Evolutionary conservation across 202 grass and related monocot genomes (phyloP).

Genomic region (Sporobolus alterniflorus): DNA sequence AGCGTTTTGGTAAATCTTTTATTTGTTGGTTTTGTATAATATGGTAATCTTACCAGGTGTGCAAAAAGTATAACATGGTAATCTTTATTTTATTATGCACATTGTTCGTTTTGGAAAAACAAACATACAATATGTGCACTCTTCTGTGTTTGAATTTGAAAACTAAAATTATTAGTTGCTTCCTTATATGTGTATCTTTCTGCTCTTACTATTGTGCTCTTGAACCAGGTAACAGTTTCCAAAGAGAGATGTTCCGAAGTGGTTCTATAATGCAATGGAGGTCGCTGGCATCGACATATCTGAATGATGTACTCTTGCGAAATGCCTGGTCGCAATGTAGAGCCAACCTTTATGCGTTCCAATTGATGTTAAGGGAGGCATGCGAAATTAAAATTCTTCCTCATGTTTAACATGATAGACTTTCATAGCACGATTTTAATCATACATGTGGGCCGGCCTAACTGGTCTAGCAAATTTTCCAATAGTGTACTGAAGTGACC

Average conservation of each 20-base stretch:
- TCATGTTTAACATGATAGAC: neutral
- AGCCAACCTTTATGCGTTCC: neutral
- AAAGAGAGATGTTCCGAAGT: slow-evolving; percentile 79
- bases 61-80: slow-evolving; percentile 93
- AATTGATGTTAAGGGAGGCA: neutral
- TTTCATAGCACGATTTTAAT: slow-evolving; percentile 17
- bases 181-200: neutral
- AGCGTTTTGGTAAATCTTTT: slow-evolving; percentile 9
- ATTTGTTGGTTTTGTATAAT: slow-evolving; percentile 16
- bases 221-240: slow-evolving; percentile 62
- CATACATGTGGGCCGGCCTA: slow-evolving; percentile 22
- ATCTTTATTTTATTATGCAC: too few species aligned
- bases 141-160: neutral
- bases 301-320: slow-evolving; percentile 54
- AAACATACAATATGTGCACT: neutral
- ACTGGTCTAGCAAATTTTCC: slow-evolving; percentile 51
- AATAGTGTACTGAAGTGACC: slow-evolving; percentile 50
- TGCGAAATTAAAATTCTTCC: neutral
- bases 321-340: slow-evolving; percentile 5
- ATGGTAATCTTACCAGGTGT: slow-evolving; percentile 65
- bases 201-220: neutral
- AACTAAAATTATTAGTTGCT: neutral
- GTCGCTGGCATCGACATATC: slow-evolving; percentile 93
- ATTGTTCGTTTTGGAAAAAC: neutral
- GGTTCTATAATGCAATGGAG: slow-evolving; percentile 93